Conservation (phyloP, 1,284 basidiomycete genomes). For the Tylopilus orsonianus region DNA sequence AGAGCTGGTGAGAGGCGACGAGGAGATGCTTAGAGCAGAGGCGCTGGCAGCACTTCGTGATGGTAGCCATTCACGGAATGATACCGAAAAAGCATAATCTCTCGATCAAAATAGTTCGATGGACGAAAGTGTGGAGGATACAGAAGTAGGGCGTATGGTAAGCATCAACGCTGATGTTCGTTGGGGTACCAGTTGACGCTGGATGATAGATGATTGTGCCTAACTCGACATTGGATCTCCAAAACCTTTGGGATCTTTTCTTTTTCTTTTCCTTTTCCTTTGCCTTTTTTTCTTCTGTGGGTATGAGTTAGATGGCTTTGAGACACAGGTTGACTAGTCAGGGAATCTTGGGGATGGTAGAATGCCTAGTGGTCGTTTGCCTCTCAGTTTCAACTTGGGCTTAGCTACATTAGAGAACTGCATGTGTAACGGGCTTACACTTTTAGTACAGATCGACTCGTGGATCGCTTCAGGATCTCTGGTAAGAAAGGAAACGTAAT, state of each 20-base stretch:
- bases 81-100: constrained; percentile 6
- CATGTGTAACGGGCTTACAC: not conserved
- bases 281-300: not conserved
- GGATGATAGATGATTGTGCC: not conserved
- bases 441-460: not conserved
- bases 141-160: not conserved
- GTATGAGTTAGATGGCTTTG: not conserved
- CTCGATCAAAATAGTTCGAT: not conserved
- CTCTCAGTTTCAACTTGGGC: no score
- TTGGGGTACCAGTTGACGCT: not conserved
- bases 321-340: no score
- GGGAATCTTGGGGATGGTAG: not conserved
- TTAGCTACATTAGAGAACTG: not conserved
- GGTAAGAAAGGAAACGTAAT: no score
- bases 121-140: not conserved
- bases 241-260: no score
- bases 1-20: constrained; percentile 56
- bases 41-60: constrained; percentile 22
- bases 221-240: not conserved
- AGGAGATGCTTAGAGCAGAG: constrained; percentile 42
- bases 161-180: not conserved
- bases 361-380: not conserved
- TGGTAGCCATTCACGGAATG: not conserved
- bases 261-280: no score
- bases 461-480: not conserved